These are phyloP conservation scores for Colletotrichum sojae DNA, from an alignment of 2,329 filamentous ascomycete genomes.

Conservation along the genomic window DNA sequence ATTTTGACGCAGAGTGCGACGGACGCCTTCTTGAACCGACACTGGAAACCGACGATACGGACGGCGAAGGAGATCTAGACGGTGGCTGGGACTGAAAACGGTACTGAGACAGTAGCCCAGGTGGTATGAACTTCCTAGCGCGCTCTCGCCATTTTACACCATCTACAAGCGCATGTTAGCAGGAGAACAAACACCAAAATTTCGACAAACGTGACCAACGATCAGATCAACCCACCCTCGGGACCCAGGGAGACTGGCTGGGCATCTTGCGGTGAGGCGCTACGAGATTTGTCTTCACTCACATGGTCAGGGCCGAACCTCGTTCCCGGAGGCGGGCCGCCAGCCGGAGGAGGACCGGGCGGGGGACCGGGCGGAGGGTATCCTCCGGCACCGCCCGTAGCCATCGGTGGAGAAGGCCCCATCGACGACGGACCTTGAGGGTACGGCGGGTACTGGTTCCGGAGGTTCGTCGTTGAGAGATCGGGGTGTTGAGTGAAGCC, in stretches of 20 bases:
- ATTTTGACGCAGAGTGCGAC: conserved; percentile 51
- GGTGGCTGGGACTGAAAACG: conserved; percentile 26
- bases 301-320: conserved; percentile 58
- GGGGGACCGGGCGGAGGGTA: conserved; percentile 48
- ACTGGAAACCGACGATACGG: conserved; percentile 35
- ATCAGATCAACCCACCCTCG: conserved; percentile 44
- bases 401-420: conserved; percentile 45
- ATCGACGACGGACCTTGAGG: conserved; percentile 57
- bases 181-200: not conserved
- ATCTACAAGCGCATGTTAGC: conserved; percentile 45
- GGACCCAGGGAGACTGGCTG: conserved; percentile 37
- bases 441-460: conserved; percentile 56
- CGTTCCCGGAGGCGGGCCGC: conserved; percentile 40
- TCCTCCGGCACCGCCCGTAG: conserved; percentile 41
- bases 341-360: conserved; percentile 43
- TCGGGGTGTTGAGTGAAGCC: conserved; percentile 57
- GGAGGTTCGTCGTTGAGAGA: conserved; percentile 48
- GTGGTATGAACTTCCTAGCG: conserved; percentile 27
- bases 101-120: conserved; percentile 17
- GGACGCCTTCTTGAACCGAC: conserved; percentile 16
- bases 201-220: conserved; percentile 34
- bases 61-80: conserved; percentile 23
- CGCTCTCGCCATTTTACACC: conserved; percentile 45
- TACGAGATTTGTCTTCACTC: conserved; percentile 53
- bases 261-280: conserved; percentile 40